Evolutionary conservation across 805 yeast genomes (phyloP), one percentile per base, ranked within the genome.

Genomic region (Starmerella kuoi): DNA sequence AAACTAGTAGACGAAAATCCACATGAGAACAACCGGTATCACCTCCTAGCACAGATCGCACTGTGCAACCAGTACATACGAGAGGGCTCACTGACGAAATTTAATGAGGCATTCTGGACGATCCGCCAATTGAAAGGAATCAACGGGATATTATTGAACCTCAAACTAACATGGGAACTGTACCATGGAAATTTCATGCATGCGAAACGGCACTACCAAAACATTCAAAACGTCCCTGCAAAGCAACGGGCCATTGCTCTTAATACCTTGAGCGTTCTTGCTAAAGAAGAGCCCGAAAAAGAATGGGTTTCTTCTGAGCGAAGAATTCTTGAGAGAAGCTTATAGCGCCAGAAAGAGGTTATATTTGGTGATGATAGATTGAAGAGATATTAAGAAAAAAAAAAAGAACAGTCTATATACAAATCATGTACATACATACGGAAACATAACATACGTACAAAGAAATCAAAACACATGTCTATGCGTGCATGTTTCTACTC

Each of bases 121-220:
- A 20, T 28, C 5, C 24, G 24, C 9, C 9, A 25, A 21, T 20
- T 25, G 28, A 5, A 32, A 37, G 36, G 40, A 37, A 4, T 31
- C 21, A 20, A 7, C 1, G 55, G 54, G 15, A 25, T 45, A 12
- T 19, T 41, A 11, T 39, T 52, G 26, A 50, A 49, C 30, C 48
- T 53, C 14, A 26, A 28, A 30, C 32, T 54, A 12, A 50, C 47
- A n/a, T 53, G 57, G 56, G 49, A 48, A 26, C 43, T 35, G 4
- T 14, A 15, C 19, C 47, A 53, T 23, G 55, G 49, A 15, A 15
- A 37, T 5, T 51, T 49, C 36, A 33, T 17, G 11, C 21, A 18
- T 2, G 57, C 55, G 15, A 42, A 42, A 11, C 31, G 45, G 20
- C 46, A 40, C 38, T 53, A 50, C 38, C 55, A 45, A 32, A 44